phyloP scores from a whole-genome alignment of 2,329 filamentous ascomycete genomes.

The Akanthomyces lecanii region DNA sequence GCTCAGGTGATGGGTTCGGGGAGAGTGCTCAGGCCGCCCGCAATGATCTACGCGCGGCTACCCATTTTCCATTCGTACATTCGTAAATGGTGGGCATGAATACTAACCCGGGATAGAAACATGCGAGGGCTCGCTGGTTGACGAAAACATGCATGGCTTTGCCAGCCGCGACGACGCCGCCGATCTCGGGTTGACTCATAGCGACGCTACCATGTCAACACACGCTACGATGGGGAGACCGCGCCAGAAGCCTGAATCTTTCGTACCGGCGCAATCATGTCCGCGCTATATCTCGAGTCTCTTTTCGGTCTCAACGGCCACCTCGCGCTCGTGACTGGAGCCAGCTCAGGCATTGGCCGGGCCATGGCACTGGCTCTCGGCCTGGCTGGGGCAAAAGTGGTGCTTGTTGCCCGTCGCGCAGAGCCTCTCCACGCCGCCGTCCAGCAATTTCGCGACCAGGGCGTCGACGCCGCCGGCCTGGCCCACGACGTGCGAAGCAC shows the following conservation, averaged over 20 bases:
- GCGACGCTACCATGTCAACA: not conserved
- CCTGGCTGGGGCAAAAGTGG: slow-evolving; percentile 27
- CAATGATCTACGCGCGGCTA: not conserved
- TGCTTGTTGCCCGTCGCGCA: slow-evolving; percentile 28
- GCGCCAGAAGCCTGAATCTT: not conserved
- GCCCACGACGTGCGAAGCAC: slow-evolving; percentile 21
- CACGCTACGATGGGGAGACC: not conserved
- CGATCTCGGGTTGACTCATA: slow-evolving; percentile 1
- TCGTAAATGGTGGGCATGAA: not conserved
- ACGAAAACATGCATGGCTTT: no score
- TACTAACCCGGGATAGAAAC: no score
- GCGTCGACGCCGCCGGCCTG: slow-evolving; percentile 24
- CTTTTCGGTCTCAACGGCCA: slow-evolving; percentile 29
- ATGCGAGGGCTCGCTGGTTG: no score
- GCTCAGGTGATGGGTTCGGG: not conserved
- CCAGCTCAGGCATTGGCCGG: slow-evolving; percentile 33
- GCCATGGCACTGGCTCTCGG: slow-evolving; percentile 29
- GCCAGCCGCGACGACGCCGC: not conserved
- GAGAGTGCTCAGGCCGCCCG: not conserved
- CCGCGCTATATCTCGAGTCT: slow-evolving; percentile 24
- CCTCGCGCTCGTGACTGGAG: slow-evolving; percentile 30
- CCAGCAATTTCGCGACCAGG: slow-evolving; percentile 23
- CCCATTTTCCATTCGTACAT: not conserved
- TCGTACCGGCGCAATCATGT: not conserved
- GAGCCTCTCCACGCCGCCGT: slow-evolving; percentile 25